A percentile compares a stretch with the other conserved stretches of the same genome.
These are phyloP conservation scores for Zizania latifolia DNA, from an alignment of 176 grass and related monocot species.

Conservation along the genomic window DNA sequence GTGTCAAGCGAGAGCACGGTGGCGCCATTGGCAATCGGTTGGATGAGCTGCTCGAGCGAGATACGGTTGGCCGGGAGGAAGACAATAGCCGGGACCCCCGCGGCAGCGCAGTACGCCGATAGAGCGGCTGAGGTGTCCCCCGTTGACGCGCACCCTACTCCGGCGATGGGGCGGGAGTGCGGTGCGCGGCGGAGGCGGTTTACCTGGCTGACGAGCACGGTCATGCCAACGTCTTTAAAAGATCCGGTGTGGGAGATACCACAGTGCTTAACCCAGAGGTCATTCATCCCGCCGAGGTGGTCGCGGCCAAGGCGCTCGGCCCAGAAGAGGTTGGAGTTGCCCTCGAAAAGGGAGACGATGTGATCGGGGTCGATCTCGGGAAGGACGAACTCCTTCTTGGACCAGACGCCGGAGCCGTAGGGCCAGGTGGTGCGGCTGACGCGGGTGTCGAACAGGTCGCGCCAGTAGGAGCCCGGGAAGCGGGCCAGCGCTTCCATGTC, in stretches of 20 bases:
- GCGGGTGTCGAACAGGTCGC: constrained; percentile 76
- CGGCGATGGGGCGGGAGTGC: constrained; percentile 66
- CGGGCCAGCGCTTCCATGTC: constrained; percentile 59
- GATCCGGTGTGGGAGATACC: constrained; percentile 97
- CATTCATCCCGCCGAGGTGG: constrained; percentile 81
- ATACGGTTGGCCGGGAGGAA: constrained; percentile 85
- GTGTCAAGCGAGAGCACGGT: too few species aligned
- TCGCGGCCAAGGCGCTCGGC: constrained; percentile 79
- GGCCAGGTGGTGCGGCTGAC: constrained; percentile 76
- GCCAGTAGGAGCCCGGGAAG: constrained; percentile 74
- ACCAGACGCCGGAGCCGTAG: constrained; percentile 93
- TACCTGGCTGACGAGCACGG: constrained; percentile 90
- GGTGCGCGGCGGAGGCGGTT: constrained; percentile 70
- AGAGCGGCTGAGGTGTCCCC: constrained; percentile 90
- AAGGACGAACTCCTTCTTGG: constrained; percentile 97
- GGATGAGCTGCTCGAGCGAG: constrained; percentile 80
- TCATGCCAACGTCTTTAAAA: constrained; percentile 99
- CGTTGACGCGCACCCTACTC: constrained; percentile 76
- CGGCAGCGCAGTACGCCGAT: constrained; percentile 83
- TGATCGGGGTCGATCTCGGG: too few species aligned
- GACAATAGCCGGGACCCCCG: constrained; percentile 71
- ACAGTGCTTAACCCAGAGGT: too few species aligned
- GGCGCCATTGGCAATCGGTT: constrained; percentile 83
- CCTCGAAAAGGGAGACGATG: too few species aligned
- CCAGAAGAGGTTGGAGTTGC: too few species aligned